Base-by-base conservation (phyloP, 208 protist species). In the Trypanosoma lewisi region DNA sequence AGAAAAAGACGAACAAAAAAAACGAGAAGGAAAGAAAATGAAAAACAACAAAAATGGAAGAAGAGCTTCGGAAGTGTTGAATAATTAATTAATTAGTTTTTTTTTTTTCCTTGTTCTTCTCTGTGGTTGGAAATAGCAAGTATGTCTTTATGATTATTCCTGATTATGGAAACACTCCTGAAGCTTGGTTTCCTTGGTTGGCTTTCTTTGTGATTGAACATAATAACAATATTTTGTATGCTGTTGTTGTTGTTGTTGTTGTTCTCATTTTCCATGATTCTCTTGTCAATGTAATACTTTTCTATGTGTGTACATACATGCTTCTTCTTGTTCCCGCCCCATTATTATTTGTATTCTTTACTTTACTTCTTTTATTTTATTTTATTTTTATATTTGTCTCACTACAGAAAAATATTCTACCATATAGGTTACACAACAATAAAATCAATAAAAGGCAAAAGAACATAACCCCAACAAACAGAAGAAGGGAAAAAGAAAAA, bases 301-400 rank as follows among this genome's bases (percentile, higher is more conserved):
- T n/a, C n/a, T n/a, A n/a, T n/a, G n/a, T n/a, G n/a, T n/a, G n/a
- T n/a, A n/a, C n/a, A n/a, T n/a, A n/a, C n/a, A n/a, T n/a, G n/a
- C n/a, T n/a, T n/a, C n/a, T n/a, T n/a, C n/a, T n/a, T n/a, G n/a
- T n/a, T n/a, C n/a, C n/a, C n/a, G n/a, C n/a, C n/a, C n/a, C n/a
- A n/a, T n/a, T n/a, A n/a, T n/a, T n/a, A n/a, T n/a, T n/a, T n/a
- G n/a, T n/a, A n/a, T n/a, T n/a, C n/a, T n/a, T n/a, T n/a, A n/a
- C n/a, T n/a, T n/a, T n/a, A n/a, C n/a, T n/a, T n/a, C n/a, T 55
- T 36, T 39, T 48, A 48, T 48, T 48, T 48, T 48, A 48, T 55
- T 0, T 55, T 31, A 21, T 5, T 25, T 50, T 36, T 11, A 11
- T 11, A 39, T 11, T 11, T 7, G 4, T 33, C 36, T 19, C 21